phyloP scores from a whole-genome alignment of 2,329 filamentous ascomycete genomes.

The Colletotrichum shisoi region DNA sequence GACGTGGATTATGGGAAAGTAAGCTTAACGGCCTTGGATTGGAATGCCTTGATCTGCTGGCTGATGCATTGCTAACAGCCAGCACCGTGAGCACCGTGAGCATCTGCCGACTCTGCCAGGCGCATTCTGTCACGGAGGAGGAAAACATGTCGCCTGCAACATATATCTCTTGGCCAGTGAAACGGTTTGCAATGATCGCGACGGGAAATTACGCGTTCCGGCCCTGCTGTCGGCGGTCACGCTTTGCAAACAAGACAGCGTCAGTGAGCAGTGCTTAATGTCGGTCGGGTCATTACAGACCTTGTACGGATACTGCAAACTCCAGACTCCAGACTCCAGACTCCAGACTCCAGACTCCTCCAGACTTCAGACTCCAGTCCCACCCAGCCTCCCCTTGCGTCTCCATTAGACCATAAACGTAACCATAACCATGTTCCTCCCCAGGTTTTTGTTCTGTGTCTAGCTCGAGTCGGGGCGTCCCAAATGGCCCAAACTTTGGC shows the following conservation, averaged over 20 bases:
- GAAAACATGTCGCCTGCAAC: background rate
- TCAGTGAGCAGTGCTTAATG: background rate
- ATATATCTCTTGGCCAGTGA: slow-evolving; percentile 27
- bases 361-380: background rate
- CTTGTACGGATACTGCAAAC: too few species aligned
- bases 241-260: background rate
- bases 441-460: slow-evolving; percentile 1
- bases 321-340: too few species aligned
- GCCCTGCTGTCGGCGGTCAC: background rate
- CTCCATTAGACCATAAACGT: background rate
- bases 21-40: slow-evolving; percentile 32
- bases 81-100: background rate
- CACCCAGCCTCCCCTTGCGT: background rate
- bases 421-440: background rate
- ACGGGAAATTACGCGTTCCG: slow-evolving; percentile 23
- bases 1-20: slow-evolving; percentile 27
- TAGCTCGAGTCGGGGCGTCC: slow-evolving; percentile 1
- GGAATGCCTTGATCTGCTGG: too few species aligned
- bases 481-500: background rate
- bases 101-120: background rate
- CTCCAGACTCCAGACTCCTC: background rate
- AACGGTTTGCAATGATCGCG: background rate
- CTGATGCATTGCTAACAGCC: slow-evolving; percentile 3
- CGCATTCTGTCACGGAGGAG: background rate
- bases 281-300: background rate